Base-by-base conservation (phyloP, 139 green algal species). In the Zygnema cylindricum region DNA sequence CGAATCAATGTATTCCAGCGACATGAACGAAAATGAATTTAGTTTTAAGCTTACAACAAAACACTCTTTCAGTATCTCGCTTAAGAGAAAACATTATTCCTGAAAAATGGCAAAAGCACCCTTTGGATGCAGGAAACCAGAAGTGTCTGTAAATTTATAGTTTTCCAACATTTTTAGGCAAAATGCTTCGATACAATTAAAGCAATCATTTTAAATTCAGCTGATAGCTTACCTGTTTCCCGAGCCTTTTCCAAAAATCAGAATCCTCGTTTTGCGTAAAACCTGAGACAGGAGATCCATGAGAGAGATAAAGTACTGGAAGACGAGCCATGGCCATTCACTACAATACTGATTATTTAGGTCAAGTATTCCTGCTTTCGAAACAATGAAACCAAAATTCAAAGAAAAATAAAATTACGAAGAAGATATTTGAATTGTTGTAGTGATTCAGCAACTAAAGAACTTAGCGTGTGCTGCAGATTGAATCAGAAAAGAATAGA, bases 271-370 rank as follows among this genome's bases (percentile, higher is more conserved):
- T 43, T 39, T 82, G 21, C 1, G 76, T n/a, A 23, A 87, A n/a
- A 30, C 38, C 82, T 0, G 57, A 30, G 39, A 87, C 77, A 0
- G 82, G 82, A 23, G 82, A 87, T 0, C 82, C 82, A 33, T 87
- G 82, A 7, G 82, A 87, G 21, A 87, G 36, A 55, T 73, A 87
- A 3, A 87, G 33, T 3, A 87, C 82, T n/a, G 82, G 82, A n/a
- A 87, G 7, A 39, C 71, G 71, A 3, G 71, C 21, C 71, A 79
- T 41, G 7, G 71, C 71, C 57, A 30, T 30, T 35, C 30, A 25
- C 30, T 25, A 25, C 57, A 73, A 35, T 30, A 35, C 57, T 73
- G 57, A 73, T 30, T 73, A 73, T 30, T 30, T 73, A 30, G 57
- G 25, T 73, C 25, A 73, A 30, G 30, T 25, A 73, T 30, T 25